Base-by-base conservation (phyloP, 257 asterid species). In the Solanum neorickii region DNA sequence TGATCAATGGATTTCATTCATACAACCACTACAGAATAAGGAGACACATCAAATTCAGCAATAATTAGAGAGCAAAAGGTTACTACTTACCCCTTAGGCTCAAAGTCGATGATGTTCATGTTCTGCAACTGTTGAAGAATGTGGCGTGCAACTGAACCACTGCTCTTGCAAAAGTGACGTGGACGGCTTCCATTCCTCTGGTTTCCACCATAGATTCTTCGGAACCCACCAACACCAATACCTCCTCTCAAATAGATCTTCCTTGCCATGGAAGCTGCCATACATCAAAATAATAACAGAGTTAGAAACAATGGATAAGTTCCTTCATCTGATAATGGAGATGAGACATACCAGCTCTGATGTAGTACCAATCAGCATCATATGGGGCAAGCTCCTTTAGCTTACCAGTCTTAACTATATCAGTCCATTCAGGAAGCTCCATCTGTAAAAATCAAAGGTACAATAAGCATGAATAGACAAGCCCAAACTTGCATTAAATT, bases 391-490 rank as follows among this genome's bases (percentile, higher is more conserved):
- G 98, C 84, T 95, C 99, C 86, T 96, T 96, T 86, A 93, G 91
- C 66, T 89, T 95, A 39, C 96, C 99, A 7, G 98, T 96, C 90
- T 96, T 96, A 92, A 95, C 98, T 29, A 96, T 93, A 86, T 96
- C 99, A 37, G 97, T 95, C 99, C 99, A 96, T 87, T 92, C 95
- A 0, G 99, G 99, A 44, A 96, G 98, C 95, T 95, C 98, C 91
- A 96, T 93, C 99, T 96, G 44, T 59, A 15, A 29, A 15, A 14
- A 62, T n/a, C 5, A 62, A 23, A 78, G 31, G 31, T 78, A 33
- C 35, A 25, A 25, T 25, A 44, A 44, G 35, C 39, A 77, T 6
- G 47, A 77, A 25, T 35, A 25, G 35, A 33, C 35, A 33, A 33
- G 35, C 35, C 35, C 35, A 33, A 33, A 33, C 35, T 3, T 33